A percentile compares a stretch with the other conserved stretches of the same genome.
phyloP scores from a whole-genome alignment of 345 rosid species.

The Euphorbia pulcherrima region DNA sequence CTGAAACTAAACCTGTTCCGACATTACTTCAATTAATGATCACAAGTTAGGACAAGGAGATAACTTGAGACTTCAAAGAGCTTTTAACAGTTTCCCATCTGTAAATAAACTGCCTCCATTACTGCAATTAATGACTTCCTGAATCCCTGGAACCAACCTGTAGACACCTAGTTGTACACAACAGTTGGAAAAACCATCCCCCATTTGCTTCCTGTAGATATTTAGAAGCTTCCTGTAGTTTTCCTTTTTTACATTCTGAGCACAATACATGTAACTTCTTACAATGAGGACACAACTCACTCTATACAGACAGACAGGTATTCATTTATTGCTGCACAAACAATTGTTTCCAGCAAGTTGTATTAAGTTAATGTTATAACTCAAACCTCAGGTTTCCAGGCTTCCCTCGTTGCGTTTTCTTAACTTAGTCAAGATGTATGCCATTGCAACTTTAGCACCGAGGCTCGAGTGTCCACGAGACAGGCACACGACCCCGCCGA shows the following conservation, averaged over 20 bases:
- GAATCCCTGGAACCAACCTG: too few species aligned
- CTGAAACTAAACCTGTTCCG: too few species aligned
- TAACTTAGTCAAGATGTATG: conserved; percentile 71
- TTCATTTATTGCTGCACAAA: conserved; percentile 4
- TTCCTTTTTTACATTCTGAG: background rate
- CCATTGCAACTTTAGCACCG: conserved; percentile 81
- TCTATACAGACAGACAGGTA: background rate
- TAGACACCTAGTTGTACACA: too few species aligned
- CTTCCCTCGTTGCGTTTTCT: conserved; percentile 48
- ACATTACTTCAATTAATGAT: too few species aligned
- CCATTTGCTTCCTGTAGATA: background rate
- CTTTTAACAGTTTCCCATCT: too few species aligned
- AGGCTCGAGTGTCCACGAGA: conserved; percentile 66
- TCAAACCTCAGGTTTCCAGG: conserved; percentile 19
- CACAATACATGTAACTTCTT: background rate
- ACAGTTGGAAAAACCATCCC: background rate
- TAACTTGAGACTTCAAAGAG: too few species aligned
- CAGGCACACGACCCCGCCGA: conserved; percentile 70
- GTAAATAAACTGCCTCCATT: too few species aligned
- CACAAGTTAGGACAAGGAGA: too few species aligned
- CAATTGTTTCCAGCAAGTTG: background rate
- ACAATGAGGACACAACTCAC: background rate
- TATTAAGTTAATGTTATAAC: background rate
- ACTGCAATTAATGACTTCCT: too few species aligned
- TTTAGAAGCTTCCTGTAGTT: background rate